A percentile compares a stretch with the other conserved stretches of the same genome.
These are phyloP conservation scores for Echria macrotheca DNA, from an alignment of 495 filamentous ascomycete species.

Conservation along the genomic window DNA sequence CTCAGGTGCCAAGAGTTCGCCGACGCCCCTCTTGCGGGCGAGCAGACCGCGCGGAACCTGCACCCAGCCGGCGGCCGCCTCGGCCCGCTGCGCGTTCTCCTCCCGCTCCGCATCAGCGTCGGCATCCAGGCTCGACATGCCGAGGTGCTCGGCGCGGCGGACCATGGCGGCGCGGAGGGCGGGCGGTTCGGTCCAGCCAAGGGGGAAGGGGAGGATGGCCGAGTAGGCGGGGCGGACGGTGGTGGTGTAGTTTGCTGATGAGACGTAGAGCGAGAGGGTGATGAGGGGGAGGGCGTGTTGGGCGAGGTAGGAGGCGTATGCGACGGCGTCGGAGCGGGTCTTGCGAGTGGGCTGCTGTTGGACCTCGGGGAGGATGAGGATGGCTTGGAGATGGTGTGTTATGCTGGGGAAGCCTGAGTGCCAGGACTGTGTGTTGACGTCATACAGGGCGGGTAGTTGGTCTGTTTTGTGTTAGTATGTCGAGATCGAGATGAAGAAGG, in stretches of 20 bases:
- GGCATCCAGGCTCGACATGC: constrained; percentile 50
- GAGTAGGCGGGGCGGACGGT: constrained; percentile 72
- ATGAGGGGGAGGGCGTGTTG: constrained; percentile 61
- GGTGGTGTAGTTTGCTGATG: constrained; percentile 71
- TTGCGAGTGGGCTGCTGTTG: constrained; percentile 47
- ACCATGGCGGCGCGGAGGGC: constrained; percentile 61
- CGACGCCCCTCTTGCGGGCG: constrained; percentile 19
- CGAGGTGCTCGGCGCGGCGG: constrained; percentile 65
- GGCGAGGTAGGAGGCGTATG: constrained; percentile 63
- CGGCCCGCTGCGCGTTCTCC: constrained; percentile 23
- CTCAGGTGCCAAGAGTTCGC: constrained; percentile 39
- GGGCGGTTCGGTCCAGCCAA: constrained; percentile 73
- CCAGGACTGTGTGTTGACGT: constrained; percentile 51
- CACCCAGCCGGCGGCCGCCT: constrained; percentile 27
- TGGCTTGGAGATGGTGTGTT: constrained; percentile 61
- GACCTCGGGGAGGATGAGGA: constrained; percentile 42
- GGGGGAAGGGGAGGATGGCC: constrained; percentile 70
- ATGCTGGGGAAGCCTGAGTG: constrained; percentile 70
- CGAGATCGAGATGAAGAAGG: background rate
- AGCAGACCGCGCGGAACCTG: constrained; percentile 23
- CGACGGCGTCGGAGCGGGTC: constrained; percentile 61
- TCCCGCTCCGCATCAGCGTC: constrained; percentile 30
- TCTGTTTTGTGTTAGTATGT: constrained; percentile 43
- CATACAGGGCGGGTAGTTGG: constrained; percentile 66
- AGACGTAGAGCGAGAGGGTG: constrained; percentile 81